Percentiles rank a stretch among this genome's conserved stretches.
Evolutionary conservation across 805 yeast genomes (phyloP).

Genomic region (Suhomyces prunicola): DNA sequence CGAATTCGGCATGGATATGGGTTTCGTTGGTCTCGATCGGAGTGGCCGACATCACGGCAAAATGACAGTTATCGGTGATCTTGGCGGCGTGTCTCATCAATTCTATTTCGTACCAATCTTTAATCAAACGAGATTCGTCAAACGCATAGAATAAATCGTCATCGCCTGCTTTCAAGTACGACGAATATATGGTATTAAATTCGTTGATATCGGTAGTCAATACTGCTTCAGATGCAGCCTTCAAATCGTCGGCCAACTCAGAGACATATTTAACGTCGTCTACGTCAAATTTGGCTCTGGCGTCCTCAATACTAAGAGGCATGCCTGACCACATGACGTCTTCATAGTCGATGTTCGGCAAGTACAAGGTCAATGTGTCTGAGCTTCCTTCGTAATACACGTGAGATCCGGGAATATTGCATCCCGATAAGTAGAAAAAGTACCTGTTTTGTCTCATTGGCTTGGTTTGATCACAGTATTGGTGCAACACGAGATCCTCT

Average conservation of each 20-base stretch:
- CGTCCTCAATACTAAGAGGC: constrained; percentile 69
- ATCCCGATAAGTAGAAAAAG: constrained; percentile 84
- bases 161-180: constrained; percentile 42
- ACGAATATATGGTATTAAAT: constrained; percentile 35
- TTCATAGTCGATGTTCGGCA: constrained; percentile 82
- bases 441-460: constrained; percentile 88
- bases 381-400: constrained; percentile 52
- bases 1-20: constrained; percentile 93
- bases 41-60: constrained; percentile 88
- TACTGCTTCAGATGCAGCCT: constrained; percentile 23
- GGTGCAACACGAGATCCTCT: constrained; percentile 53
- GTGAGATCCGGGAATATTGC: constrained; percentile 73
- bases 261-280: constrained; percentile 70
- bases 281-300: constrained; percentile 65
- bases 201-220: constrained; percentile 58
- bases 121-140: constrained; percentile 82
- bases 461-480: constrained; percentile 75
- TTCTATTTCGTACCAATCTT: constrained; percentile 77
- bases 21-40: constrained; percentile 87
- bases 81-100: constrained; percentile 76
- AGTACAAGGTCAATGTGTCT: constrained; percentile 64
- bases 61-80: constrained; percentile 84
- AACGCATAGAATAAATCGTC: constrained; percentile 59
- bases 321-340: constrained; percentile 96
- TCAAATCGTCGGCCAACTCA: constrained; percentile 43